Base-by-base conservation (phyloP, 768 basidiomycete genomes). In the Fibroporia radiculosa region DNA sequence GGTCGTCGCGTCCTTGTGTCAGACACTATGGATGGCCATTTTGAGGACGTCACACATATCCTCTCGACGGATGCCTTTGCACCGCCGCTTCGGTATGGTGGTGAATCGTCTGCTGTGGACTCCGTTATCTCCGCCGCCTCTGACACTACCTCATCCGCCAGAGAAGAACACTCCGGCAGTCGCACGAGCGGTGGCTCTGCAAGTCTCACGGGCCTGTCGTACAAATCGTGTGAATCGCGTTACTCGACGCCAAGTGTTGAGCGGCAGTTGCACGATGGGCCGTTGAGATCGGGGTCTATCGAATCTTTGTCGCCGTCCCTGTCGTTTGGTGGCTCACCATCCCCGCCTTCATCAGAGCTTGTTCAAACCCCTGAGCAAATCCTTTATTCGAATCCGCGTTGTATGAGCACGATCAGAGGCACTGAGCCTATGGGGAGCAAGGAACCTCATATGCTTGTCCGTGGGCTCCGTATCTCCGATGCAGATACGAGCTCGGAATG, bases 11-110 rank as follows among this genome's bases (percentile, higher is more conserved):
- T 49, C 27, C 43, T 45, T 39, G 47, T 47, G 13, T 47, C 44
- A 6, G 47, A 51, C 39, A 33, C 24, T 1, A 13, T 49, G 12
- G 51, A 51, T 3, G 50, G 50, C 20, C 44, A 45, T 11, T 56
- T 53, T 45, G 56, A 60, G 29, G 56, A 58, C 39, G 55, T 60
- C 25, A 58, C 59, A 11, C 56, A 58, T 40, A 51, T 60, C 31
- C 48, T 60, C 38, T 49, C 59, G 3, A 42, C 52, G 18, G 40
- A 50, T 35, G 41, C 51, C 0, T 52, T 54, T 45, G 31, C 44
- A 7, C 44, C 44, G 24, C 44, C 26, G n/a, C 23, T 10, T 16
- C 34, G 44, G 18, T 19, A 22, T 27, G 34, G 13, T 26, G 27
- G 16, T 6, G 14, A 26, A 5, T 22, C 18, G 2, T 28, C 11